Evolutionary conservation across 345 rosid genomes (phyloP).

Genomic region (Gossypium herbaceum): DNA sequence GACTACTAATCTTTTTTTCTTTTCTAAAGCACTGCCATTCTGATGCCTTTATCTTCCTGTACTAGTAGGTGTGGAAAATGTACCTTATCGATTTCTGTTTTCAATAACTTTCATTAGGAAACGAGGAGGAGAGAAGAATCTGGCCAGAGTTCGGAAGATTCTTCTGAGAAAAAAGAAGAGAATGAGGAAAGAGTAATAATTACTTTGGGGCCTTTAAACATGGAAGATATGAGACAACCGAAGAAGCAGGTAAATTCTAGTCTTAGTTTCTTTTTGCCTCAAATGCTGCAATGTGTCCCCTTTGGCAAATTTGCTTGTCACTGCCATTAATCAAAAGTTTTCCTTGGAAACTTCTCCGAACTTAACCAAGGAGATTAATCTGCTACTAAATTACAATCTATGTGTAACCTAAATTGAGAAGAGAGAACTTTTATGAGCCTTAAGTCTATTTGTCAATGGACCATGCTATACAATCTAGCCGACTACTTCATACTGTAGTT

Average conservation of each 20-base stretch:
- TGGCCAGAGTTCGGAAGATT: neutral
- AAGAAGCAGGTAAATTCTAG: slow-evolving; percentile 65
- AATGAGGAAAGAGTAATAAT: slow-evolving; percentile 49
- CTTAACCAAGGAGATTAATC: too few species aligned
- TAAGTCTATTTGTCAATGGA: too few species aligned
- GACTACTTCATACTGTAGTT: too few species aligned
- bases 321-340: too few species aligned
- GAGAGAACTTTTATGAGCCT: too few species aligned
- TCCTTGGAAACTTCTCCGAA: too few species aligned
- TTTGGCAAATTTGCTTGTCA: too few species aligned
- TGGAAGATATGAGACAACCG: slow-evolving; percentile 92
- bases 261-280: neutral
- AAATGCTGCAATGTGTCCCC: neutral
- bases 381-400: too few species aligned
- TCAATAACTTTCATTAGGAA: slow-evolving; percentile 42
- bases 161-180: slow-evolving; percentile 38
- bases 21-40: neutral
- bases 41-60: neutral
- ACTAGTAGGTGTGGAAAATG: neutral
- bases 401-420: too few species aligned
- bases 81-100: slow-evolving; percentile 6
- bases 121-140: slow-evolving; percentile 43
- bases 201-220: slow-evolving; percentile 63
- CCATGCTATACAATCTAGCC: too few species aligned
- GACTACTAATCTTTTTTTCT: slow-evolving; percentile 12